Base-by-base conservation (phyloP, 371 early-diverging fungal genomes). In the Parasitella parasitica region DNA sequence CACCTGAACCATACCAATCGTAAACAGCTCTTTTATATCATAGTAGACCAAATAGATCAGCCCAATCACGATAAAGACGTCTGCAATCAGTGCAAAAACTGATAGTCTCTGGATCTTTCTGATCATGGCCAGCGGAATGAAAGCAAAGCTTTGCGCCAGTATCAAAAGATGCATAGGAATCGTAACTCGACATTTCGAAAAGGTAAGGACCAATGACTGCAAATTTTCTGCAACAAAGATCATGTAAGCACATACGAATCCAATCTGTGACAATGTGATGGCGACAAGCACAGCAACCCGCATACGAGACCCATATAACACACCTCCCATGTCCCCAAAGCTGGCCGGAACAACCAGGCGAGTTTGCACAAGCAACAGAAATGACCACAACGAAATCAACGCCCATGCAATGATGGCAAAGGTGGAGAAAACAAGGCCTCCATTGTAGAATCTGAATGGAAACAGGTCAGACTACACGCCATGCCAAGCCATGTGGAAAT, bases 161-260 rank as follows among this genome's bases (percentile, higher is more conserved):
- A 94, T 87, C 46, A 91, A 85, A 6, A 86, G 41, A 61, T 83
- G 76, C 72, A 76, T 67, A 26, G 83, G 79, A 35, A 83, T 75
- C 57, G 77, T 59, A 0, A 83, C 72, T 2, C 78, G 65, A 37
- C 90, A 85, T 64, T 87, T 78, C 11, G 91, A 77, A 16, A 86
- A 80, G 5, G 89, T 78, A 62, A 86, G 78, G 2, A 87, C 71
- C 1, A 92, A 67, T 13, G 91, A 86, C 22, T 88, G 86, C 9
- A 93, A 72, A 64, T 92, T 94, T 65, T 93, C 89, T 5, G 91
- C 90, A 7, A 94, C 90, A 73, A 93, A 94, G 35, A 92, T 91
- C 82, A 88, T 90, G 73, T 94, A 94, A 6, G 94, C 93, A 62
- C 91, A 91, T 8, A 89, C 87, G 76, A 94, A 94, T 0, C 94